These are phyloP conservation scores for Fraxinus floribunda DNA, from an alignment of 305 asterid genomes.

Conservation along the genomic window DNA sequence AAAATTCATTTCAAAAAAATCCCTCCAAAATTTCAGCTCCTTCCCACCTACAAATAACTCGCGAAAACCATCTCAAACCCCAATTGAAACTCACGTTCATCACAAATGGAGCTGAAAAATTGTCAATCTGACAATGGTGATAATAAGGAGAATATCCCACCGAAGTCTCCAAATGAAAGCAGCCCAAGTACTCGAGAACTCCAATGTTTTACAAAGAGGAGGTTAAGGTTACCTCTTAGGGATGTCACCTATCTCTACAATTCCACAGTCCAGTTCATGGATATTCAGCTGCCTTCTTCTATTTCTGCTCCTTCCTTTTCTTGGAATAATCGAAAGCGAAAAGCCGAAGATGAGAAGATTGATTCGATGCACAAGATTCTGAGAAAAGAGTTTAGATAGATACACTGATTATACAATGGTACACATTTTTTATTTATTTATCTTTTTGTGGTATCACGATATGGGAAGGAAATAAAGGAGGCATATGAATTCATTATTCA, in stretches of 20 bases:
- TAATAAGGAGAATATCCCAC: neutral
- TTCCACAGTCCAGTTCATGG: neutral
- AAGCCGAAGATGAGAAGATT: conserved; percentile 20
- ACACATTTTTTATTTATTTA: neutral
- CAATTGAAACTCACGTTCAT: neutral
- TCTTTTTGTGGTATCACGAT: neutral
- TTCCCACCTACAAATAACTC: conserved; percentile 20
- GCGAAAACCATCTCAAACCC: neutral
- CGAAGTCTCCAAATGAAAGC: neutral
- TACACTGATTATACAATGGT: neutral
- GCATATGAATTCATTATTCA: neutral
- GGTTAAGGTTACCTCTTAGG: neutral
- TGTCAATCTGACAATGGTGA: neutral
- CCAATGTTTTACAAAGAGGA: neutral
- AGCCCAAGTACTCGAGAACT: neutral
- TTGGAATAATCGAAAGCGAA: conserved; percentile 33
- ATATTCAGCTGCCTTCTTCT: neutral
- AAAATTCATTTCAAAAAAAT: conserved; percentile 11
- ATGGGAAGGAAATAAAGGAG: neutral
- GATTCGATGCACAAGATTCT: conserved; percentile 31
- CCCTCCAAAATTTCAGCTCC: conserved; percentile 25
- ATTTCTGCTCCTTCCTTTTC: neutral
- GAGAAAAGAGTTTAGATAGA: conserved; percentile 36
- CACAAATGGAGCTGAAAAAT: neutral
- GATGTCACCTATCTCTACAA: conserved; percentile 1